These are phyloP conservation scores for Pholiota adiposa DNA, from an alignment of 1,284 basidiomycete genomes.

Conservation along the genomic window DNA sequence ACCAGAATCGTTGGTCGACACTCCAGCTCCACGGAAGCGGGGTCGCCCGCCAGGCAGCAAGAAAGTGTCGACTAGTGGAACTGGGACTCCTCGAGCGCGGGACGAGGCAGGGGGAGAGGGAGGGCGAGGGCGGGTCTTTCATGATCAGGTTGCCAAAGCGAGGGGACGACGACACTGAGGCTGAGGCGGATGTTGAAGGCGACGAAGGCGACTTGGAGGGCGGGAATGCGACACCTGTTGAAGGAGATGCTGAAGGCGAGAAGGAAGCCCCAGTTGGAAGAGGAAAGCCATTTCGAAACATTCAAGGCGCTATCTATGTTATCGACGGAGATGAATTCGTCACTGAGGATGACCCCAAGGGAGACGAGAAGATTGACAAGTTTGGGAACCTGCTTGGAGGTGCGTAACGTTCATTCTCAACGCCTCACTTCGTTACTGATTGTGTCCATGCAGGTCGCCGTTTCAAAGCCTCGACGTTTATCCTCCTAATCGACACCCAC, in stretches of 20 bases:
- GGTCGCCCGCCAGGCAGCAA: conserved; percentile 36
- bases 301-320: conserved; percentile 77
- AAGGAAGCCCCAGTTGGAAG: conserved; percentile 54
- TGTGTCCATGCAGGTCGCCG: conserved; percentile 60
- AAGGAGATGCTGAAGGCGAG: conserved; percentile 53
- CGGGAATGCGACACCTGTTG: conserved; percentile 43
- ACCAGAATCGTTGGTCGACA: conserved; percentile 29
- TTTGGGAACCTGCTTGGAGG: conserved; percentile 87
- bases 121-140: conserved; percentile 41
- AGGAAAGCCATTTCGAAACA: conserved; percentile 70
- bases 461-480: conserved; percentile 90
- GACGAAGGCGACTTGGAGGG: conserved; percentile 41
- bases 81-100: conserved; percentile 41
- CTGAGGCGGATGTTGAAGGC: conserved; percentile 47
- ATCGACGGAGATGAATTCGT: conserved; percentile 91
- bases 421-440: background rate
- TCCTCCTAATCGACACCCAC: conserved; percentile 83
- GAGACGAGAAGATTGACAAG: conserved; percentile 90
- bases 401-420: conserved; percentile 36
- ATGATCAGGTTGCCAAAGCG: conserved; percentile 52
- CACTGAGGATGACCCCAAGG: conserved; percentile 83
- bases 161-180: conserved; percentile 48
- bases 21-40: conserved; percentile 28
- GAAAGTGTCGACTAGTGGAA: conserved; percentile 28
- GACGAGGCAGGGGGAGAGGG: conserved; percentile 44